Evolutionary conservation across 129 eudicot species (phyloP), one percentile per base, ranked within the genome.

Genomic region (Glebionis coronaria): DNA sequence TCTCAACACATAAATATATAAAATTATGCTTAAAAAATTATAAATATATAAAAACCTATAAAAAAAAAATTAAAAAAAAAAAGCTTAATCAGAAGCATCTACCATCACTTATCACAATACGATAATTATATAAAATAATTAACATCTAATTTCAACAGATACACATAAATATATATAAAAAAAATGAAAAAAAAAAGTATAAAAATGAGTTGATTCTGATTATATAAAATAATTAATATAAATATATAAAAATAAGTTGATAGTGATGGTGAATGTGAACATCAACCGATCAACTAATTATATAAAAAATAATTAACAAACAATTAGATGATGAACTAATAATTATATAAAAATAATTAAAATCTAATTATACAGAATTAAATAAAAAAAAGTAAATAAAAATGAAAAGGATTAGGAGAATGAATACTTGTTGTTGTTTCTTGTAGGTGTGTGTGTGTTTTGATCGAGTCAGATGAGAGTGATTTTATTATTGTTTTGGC

Each of bases 401-500:
- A n/a, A n/a, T n/a, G n/a, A n/a, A n/a, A n/a, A n/a, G n/a, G n/a
- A n/a, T n/a, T n/a, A n/a, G n/a, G n/a, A n/a, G n/a, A n/a, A n/a
- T n/a, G n/a, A n/a, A n/a, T n/a, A n/a, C n/a, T n/a, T n/a, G n/a
- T n/a, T n/a, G n/a, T n/a, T n/a, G 77, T 21, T 66, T 53, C 63
- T 72, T 79, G 57, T 79, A 76, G 82, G 77, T 65, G 58, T 19
- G 79, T 68, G 60, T 54, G 67, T 66, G 66, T 57, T 73, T 57
- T 77, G 81, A 80, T 84, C 85, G 71, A 42, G 47, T 62, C 45
- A 12, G 65, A 40, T 61, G 58, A 9, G 65, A 14, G 63, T 31
- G 7, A 5, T 0, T 31, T 31, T 29, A 29, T 60, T 68, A 67
- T 28, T 65, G 4, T 83, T 81, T 83, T 81, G 89, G 83, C 83